These are phyloP conservation scores for Parietaria judaica DNA, from an alignment of 306 rosid species.

Conservation along the genomic window DNA sequence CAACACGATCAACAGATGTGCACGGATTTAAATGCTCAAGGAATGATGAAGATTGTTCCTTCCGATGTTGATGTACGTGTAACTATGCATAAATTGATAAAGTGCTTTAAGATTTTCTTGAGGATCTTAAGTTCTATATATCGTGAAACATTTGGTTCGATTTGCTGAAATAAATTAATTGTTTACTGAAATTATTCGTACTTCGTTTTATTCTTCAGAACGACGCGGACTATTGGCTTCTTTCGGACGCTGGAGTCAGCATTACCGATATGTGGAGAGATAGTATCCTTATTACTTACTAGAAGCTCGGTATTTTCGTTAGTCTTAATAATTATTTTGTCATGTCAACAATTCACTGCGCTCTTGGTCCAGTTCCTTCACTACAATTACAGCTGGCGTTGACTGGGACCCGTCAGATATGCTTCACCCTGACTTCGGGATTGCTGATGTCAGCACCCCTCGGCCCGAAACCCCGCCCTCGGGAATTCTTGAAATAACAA, in stretches of 20 bases:
- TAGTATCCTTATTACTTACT: conserved; percentile 59
- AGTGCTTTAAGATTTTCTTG: no score
- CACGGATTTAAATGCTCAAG: conserved; percentile 60
- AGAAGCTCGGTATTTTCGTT: conserved; percentile 16
- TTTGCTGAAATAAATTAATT: no score
- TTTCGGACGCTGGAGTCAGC: conserved; percentile 91
- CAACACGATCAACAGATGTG: conserved; percentile 45
- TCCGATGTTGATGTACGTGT: conserved; percentile 86
- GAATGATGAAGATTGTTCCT: conserved; percentile 97
- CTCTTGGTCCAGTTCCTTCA: conserved; percentile 31
- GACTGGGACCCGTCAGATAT: conserved; percentile 72
- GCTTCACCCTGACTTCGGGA: conserved; percentile 61
- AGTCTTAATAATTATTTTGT: neutral
- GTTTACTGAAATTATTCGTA: neutral
- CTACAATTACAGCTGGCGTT: conserved; percentile 51
- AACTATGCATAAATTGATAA: no score
- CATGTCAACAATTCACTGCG: neutral
- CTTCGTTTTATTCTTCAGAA: conserved; percentile 43
- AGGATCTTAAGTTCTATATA: no score
- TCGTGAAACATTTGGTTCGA: no score
- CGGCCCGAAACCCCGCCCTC: conserved; percentile 37
- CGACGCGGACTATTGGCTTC: conserved; percentile 97
- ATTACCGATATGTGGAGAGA: conserved; percentile 99
- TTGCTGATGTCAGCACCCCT: conserved; percentile 32
- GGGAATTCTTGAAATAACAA: conserved; percentile 42